Base-by-base conservation (phyloP, 2,329 filamentous ascomycete genomes). In the Phyllosticta ampelicida region DNA sequence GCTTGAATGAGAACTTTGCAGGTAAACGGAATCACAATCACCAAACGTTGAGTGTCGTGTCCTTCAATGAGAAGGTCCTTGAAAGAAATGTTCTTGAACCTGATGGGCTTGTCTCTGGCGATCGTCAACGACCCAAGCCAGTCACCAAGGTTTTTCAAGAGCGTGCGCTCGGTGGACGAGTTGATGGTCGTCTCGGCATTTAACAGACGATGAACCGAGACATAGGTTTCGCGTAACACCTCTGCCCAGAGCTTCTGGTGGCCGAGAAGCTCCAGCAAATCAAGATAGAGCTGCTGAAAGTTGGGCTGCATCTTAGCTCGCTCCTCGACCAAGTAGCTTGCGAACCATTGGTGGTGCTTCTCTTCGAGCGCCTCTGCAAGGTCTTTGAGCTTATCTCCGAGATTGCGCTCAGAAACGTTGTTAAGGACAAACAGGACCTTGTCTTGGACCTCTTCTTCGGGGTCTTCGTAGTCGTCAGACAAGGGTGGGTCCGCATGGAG, bases 251-350 rank as follows among this genome's bases (percentile, higher is more conserved):
- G 77, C 9, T 80, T 74, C 67, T 83, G 87, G 69, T 94, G 85
- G 64, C 89, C 83, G 64, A 97, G 89, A 30, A 90, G 82, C 58
- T 86, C 86, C 61, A 99, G 81, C 55, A 99, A 81, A 65, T 96
- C 89, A 54, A 97, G 81, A 69, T 99, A 99, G 20, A 99, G 83
- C 60, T 87, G 82, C 65, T 99, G 94, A 68, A 95, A 97, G 71
- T 99, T 99, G 5, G 92, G 91, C 70, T 99, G 92, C 78, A 96
- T 86, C 73, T 96, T 97, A 29, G 92, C 95, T 51, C 95, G 89
- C 70, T 96, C 89, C 68, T 96, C 92, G 2, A 99, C 94, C 9
- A 99, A 79, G 67, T 97, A 95, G 53, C 85, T 86, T 6, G 95
- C 94, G 68, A 99, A 99, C 94, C 94, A 99, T 68, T 95, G 90